Evolutionary conservation across 75 land plant genomes (phyloP).

Genomic region (Ceratopteris richardii): DNA sequence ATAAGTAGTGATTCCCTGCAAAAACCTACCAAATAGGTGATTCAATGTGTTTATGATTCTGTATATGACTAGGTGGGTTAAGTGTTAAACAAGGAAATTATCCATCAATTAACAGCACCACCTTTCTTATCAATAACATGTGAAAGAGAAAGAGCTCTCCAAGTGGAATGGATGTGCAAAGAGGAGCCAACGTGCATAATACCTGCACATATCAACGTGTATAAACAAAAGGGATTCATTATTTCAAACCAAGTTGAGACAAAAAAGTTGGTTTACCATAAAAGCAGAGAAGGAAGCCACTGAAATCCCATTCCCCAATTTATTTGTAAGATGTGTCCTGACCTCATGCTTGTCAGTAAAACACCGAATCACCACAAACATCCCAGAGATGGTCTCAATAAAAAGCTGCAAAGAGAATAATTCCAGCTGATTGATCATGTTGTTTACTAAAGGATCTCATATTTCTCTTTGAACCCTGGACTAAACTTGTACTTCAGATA

Average conservation of each 20-base stretch:
- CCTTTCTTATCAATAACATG: slow-evolving; percentile 59
- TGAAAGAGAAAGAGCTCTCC: slow-evolving; percentile 75
- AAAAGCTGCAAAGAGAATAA: slow-evolving; percentile 2
- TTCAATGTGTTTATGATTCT: no score
- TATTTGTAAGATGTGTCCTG: background rate
- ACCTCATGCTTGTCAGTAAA: background rate
- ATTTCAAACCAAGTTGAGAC: no score
- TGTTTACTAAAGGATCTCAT: background rate
- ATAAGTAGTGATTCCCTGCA: slow-evolving; percentile 65
- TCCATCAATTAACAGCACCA: no score
- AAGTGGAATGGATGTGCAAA: slow-evolving; percentile 47
- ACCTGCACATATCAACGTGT: slow-evolving; percentile 22
- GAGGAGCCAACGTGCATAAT: slow-evolving; percentile 42
- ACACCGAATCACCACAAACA: background rate
- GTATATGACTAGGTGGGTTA: no score
- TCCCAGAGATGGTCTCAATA: background rate
- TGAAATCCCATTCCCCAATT: background rate
- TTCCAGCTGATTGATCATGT: no score
- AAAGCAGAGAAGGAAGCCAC: slow-evolving; percentile 3
- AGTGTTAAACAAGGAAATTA: no score
- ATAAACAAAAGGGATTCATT: background rate
- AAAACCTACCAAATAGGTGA: background rate
- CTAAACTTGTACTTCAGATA: no score
- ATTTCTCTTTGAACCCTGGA: no score
- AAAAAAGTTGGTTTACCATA: slow-evolving; percentile 10